Base-by-base conservation (phyloP, 139 green algal genomes). In the Edaphochlamys debaryana region DNA sequence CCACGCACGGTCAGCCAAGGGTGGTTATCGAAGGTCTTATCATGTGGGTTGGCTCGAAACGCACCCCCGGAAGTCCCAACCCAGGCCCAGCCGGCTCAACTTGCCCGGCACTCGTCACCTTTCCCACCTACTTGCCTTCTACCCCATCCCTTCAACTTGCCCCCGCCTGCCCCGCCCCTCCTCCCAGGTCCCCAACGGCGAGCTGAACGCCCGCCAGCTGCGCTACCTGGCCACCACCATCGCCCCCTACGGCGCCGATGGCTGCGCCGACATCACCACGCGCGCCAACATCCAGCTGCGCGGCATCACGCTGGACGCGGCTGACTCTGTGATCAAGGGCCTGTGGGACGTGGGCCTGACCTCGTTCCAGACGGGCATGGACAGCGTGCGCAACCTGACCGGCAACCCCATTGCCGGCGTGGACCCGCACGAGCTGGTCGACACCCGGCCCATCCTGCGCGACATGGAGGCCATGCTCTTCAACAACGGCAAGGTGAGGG, bases 301-400 rank as follows among this genome's bases (percentile, higher is more conserved):
- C 9, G 97, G 97, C 40, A 79, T 99, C 36, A 92, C 86, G 37
- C 87, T 98, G 50, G 91, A 93, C 25, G 75, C 71, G 30, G 41
- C 75, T 2, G 75, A 81, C 29, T 7, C 29, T 60, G n/a, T 81
- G 30, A 81, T 81, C 62, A 29, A 22, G 5, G 75, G 75, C 1
- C 40, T 81, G 40, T 81, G 75, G 75, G 75, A 71, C 41, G 75
- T 81, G 75, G 94, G 94, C 34, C 87, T 99, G 58, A 96, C 90
- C 54, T 93, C 85, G 78, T 91, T 98, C 45, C 94, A 98, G 91
- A 94, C 72, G 34, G 97, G 97, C 73, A 98, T 99, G 96, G 97
- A 99, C 93, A 98, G 97, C 85, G 95, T 98, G 77, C 93, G 97
- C 67, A 99, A 99, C 90, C 93, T 96, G n/a, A 98, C 97, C 1